Percentiles rank a stretch among this genome's conserved stretches.
These are phyloP conservation scores for Quillaja saponaria DNA, from an alignment of 306 rosid genomes.

Conservation along the genomic window DNA sequence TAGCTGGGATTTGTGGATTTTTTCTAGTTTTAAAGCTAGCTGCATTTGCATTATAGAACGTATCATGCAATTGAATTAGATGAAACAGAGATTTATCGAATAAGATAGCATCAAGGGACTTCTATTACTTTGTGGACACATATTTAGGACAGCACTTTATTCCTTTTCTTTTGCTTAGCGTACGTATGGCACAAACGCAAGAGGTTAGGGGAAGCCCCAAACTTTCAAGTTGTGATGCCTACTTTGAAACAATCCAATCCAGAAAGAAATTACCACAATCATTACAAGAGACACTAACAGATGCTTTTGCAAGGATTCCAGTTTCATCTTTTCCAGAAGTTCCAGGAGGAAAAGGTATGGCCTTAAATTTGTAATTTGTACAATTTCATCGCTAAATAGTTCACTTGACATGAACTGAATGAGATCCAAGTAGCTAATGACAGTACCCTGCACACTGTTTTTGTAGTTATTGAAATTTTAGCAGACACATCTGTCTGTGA, in stretches of 20 bases:
- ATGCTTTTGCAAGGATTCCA: conserved; percentile 74
- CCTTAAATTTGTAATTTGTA: background rate
- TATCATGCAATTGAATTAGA: too few relatives aligned
- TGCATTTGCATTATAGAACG: too few relatives aligned
- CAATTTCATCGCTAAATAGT: conserved; percentile 21
- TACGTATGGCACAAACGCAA: conserved; percentile 57
- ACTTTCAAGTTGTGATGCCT: conserved; percentile 60
- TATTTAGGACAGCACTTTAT: too few relatives aligned
- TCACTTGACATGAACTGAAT: background rate
- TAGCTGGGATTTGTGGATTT: too few relatives aligned
- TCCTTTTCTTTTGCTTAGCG: background rate
- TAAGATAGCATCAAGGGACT: too few relatives aligned
- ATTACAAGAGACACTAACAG: conserved; percentile 67
- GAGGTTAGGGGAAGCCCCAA: conserved; percentile 27
- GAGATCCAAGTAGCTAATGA: conserved; percentile 8
- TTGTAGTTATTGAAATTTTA: conserved; percentile 74
- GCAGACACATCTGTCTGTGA: conserved; percentile 68
- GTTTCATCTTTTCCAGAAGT: conserved; percentile 82
- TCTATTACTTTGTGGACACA: too few relatives aligned
- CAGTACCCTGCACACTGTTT: conserved; percentile 19
- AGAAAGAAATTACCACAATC: conserved; percentile 74
- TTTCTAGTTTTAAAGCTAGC: too few relatives aligned
- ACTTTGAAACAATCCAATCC: conserved; percentile 66
- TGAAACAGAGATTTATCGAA: too few relatives aligned
- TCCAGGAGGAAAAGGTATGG: conserved; percentile 75